Evolutionary conservation across 805 yeast genomes (phyloP).

Genomic region (Scheffersomyces spartinae): DNA sequence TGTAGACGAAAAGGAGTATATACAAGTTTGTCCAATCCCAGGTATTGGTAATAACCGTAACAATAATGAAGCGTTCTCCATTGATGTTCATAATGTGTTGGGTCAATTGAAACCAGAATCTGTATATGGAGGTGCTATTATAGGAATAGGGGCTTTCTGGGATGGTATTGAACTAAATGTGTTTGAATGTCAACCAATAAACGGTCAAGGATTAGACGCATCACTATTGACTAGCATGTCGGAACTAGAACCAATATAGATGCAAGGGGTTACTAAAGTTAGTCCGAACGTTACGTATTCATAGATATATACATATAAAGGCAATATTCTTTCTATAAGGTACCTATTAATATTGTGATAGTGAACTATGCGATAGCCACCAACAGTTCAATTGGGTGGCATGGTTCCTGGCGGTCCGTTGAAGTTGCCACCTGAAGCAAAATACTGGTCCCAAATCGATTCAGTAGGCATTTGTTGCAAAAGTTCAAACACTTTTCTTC

Average conservation of each 20-base stretch:
- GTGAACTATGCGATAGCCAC: background rate
- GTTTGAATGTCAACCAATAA: too few relatives aligned
- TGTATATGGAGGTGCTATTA: too few relatives aligned
- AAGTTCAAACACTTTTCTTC: constrained; percentile 51
- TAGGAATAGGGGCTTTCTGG: too few relatives aligned
- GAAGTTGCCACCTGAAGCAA: constrained; percentile 14
- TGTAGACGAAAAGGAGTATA: too few relatives aligned
- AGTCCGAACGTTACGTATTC: background rate
- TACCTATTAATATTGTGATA: background rate
- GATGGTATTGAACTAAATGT: too few relatives aligned
- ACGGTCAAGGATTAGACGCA: too few relatives aligned
- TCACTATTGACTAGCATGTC: too few relatives aligned
- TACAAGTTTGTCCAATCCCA: too few relatives aligned
- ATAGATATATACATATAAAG: constrained; percentile 1
- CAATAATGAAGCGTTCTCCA: too few relatives aligned
- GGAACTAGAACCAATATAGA: constrained; percentile 1
- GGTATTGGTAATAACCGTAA: too few relatives aligned
- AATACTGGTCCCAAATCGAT: constrained; percentile 59
- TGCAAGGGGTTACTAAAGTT: constrained; percentile 1
- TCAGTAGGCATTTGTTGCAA: constrained; percentile 54
- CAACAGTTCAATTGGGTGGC: constrained; percentile 1
- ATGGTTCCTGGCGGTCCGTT: background rate
- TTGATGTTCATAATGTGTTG: too few relatives aligned
- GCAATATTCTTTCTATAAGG: background rate
- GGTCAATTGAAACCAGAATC: too few relatives aligned